Evolutionary conservation across 2,329 filamentous ascomycete species (phyloP).

Genomic region (Pseudogymnoascus sp.): DNA sequence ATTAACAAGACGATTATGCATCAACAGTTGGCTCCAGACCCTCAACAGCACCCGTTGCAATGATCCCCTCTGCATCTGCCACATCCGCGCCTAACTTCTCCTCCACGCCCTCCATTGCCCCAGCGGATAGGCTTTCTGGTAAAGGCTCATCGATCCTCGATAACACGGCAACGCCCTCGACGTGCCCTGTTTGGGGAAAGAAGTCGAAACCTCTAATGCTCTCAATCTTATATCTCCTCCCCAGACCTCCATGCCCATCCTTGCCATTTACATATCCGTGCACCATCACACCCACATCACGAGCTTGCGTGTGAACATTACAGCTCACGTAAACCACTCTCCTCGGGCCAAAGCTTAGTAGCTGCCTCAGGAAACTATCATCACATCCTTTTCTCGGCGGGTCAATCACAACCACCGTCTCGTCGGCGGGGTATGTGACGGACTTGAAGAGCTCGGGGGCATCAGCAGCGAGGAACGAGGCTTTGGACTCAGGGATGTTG

Average conservation of each 20-base stretch:
- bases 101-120: neutral
- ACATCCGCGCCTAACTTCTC: slow-evolving; percentile 3
- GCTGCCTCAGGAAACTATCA: slow-evolving; percentile 69
- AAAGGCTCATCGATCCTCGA: slow-evolving; percentile 43
- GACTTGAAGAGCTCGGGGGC: slow-evolving; percentile 73
- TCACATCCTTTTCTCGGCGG: slow-evolving; percentile 96
- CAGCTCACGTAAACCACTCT: slow-evolving; percentile 92
- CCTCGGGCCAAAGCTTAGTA: slow-evolving; percentile 68
- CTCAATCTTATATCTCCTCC: slow-evolving; percentile 71
- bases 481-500: slow-evolving; percentile 56
- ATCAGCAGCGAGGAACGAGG: slow-evolving; percentile 83
- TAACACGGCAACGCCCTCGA: slow-evolving; percentile 60
- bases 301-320: slow-evolving; percentile 94
- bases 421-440: slow-evolving; percentile 64
- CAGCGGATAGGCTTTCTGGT: neutral
- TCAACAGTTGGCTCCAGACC: neutral
- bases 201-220: slow-evolving; percentile 92
- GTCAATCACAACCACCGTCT: slow-evolving; percentile 91
- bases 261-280: slow-evolving; percentile 47
- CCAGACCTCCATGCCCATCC: slow-evolving; percentile 13
- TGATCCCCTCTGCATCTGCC: slow-evolving; percentile 6
- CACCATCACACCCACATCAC: slow-evolving; percentile 84
- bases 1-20: neutral
- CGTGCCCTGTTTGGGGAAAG: slow-evolving; percentile 78
- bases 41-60: slow-evolving; percentile 1